A percentile compares a stretch with the other conserved stretches of the same genome.
Evolutionary conservation across 768 basidiomycete genomes (phyloP).

Genomic region (Pisolithus tinctorius): DNA sequence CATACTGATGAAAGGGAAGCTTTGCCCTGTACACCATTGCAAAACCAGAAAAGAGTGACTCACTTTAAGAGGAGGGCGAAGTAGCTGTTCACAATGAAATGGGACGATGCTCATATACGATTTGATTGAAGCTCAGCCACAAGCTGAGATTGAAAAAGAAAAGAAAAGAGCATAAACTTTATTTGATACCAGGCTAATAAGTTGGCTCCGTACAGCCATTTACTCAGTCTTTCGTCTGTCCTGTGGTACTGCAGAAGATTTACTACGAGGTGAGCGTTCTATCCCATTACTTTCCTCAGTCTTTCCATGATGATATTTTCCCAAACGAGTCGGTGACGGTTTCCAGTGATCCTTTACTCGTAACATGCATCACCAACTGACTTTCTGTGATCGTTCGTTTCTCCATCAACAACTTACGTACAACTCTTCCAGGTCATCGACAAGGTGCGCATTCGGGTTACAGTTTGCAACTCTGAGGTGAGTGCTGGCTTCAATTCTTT

Average conservation of each 20-base stretch:
- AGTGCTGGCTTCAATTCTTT: neutral
- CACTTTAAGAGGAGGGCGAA: neutral
- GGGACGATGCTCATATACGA: neutral
- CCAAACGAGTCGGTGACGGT: slow-evolving; percentile 72
- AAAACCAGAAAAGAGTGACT: slow-evolving; percentile 5
- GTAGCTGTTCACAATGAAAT: no score
- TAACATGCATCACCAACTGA: slow-evolving; percentile 68
- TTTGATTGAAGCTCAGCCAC: neutral
- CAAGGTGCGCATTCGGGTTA: neutral
- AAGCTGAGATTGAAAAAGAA: neutral
- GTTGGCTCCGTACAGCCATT: no score
- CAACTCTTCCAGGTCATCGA: neutral
- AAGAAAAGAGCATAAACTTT: neutral
- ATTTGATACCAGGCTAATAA: no score
- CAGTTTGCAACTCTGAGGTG: slow-evolving; percentile 1
- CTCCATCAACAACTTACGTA: slow-evolving; percentile 1
- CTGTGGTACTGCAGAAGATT: neutral
- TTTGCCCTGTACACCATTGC: neutral
- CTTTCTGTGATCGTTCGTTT: slow-evolving; percentile 10
- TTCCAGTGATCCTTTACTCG: slow-evolving; percentile 63
- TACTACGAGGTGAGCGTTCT: slow-evolving; percentile 27
- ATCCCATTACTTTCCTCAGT: neutral
- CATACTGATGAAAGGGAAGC: slow-evolving; percentile 20
- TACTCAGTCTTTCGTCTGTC: neutral
- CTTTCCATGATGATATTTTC: slow-evolving; percentile 56